Percentiles rank a stretch among this genome's conserved stretches.
Conservation (phyloP, 495 filamentous ascomycete genomes). For the Aspergillus heteromorphus region DNA sequence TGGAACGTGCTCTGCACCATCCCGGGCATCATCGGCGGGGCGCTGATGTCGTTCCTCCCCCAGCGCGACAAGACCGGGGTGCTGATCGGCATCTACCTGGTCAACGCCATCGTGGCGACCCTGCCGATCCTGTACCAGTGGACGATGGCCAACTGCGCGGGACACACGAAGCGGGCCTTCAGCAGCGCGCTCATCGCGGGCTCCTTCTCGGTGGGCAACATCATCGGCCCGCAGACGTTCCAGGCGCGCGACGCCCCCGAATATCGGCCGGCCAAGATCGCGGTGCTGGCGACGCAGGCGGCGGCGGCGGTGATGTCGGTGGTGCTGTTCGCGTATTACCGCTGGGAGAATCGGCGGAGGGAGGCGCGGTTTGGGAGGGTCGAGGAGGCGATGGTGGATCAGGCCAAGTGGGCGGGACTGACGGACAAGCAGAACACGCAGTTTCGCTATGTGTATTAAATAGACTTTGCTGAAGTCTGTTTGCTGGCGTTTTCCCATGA, state of each 20-base stretch:
- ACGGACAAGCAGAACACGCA: conserved; percentile 36
- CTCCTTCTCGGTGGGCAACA: conserved; percentile 39
- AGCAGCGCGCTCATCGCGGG: conserved; percentile 52
- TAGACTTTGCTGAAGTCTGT: background rate
- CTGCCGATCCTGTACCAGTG: conserved; percentile 44
- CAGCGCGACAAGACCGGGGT: conserved; percentile 42
- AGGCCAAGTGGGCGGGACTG: conserved; percentile 33
- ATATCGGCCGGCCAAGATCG: conserved; percentile 59
- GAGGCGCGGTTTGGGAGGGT: conserved; percentile 12
- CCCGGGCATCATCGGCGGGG: conserved; percentile 52
- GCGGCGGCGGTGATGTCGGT: conserved; percentile 34
- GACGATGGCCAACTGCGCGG: conserved; percentile 44
- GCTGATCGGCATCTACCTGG: conserved; percentile 59
- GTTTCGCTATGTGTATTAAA: conserved; percentile 45
- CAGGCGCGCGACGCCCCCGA: conserved; percentile 51
- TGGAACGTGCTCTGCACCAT: conserved; percentile 40
- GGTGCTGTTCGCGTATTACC: conserved; percentile 40
- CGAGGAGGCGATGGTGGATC: conserved; percentile 12
- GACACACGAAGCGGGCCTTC: conserved; percentile 48
- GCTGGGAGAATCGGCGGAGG: conserved; percentile 37
- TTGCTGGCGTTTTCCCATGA: too few species aligned
- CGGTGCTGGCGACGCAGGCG: conserved; percentile 47
- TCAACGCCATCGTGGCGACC: conserved; percentile 48
- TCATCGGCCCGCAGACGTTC: conserved; percentile 57
- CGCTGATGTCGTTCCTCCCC: conserved; percentile 54